phyloP scores from a whole-genome alignment of 805 yeast species.

The Teunomyces kruisii region DNA sequence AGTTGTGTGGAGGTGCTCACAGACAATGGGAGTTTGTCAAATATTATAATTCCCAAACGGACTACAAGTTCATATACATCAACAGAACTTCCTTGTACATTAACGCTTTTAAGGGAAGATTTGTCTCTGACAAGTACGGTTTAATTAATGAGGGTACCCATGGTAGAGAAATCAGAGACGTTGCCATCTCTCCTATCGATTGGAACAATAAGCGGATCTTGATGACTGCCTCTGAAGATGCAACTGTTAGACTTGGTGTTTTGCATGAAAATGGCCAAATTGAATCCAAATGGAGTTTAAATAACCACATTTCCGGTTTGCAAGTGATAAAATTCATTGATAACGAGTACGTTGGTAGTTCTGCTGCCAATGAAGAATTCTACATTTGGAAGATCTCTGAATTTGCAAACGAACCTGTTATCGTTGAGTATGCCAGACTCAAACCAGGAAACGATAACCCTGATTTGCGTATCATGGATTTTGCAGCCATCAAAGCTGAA shows the following conservation, averaged over 20 bases:
- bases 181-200: slow-evolving; percentile 49
- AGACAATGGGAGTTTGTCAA: slow-evolving; percentile 68
- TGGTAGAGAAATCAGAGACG: slow-evolving; percentile 86
- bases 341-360: slow-evolving; percentile 43
- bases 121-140: slow-evolving; percentile 18
- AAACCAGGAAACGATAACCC: slow-evolving; percentile 61
- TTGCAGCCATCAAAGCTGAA: slow-evolving; percentile 47
- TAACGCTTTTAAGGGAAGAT: slow-evolving; percentile 23
- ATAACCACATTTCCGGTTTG: slow-evolving; percentile 86
- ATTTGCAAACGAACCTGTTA: slow-evolving; percentile 39
- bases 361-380: slow-evolving; percentile 89
- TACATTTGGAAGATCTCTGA: slow-evolving; percentile 67
- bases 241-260: slow-evolving; percentile 63
- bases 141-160: slow-evolving; percentile 65
- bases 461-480: slow-evolving; percentile 89
- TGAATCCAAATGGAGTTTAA: slow-evolving; percentile 55
- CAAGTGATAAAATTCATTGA: slow-evolving; percentile 69
- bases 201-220: slow-evolving; percentile 41
- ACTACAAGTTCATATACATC: slow-evolving; percentile 55
- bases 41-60: slow-evolving; percentile 13
- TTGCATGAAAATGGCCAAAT: slow-evolving; percentile 42
- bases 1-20: slow-evolving; percentile 89
- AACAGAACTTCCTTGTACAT: slow-evolving; percentile 49
- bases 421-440: slow-evolving; percentile 51
- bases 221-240: slow-evolving; percentile 87